Base-by-base conservation (phyloP, 805 yeast species). In the Wickerhamiella kurtzmanii region DNA sequence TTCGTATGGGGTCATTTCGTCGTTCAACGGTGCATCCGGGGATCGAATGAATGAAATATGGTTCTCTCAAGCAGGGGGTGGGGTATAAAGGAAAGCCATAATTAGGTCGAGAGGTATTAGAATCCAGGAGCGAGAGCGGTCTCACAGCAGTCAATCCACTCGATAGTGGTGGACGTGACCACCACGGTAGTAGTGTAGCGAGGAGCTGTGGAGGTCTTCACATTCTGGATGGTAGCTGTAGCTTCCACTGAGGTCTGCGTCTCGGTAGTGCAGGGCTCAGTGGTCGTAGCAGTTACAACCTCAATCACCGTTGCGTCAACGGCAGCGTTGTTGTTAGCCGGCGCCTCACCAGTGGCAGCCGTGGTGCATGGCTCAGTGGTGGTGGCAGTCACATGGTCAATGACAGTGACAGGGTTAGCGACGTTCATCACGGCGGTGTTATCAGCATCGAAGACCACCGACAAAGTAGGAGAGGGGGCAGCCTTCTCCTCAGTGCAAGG, bases 401-500 rank as follows among this genome's bases (percentile, higher is more conserved):
- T 22, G 18, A 43, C 5, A 19, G 11, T 5, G 22, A 9, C 25
- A 36, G 15, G n/a, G 9, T 40, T 5, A 21, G 22, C 25, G 41
- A 22, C 37, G 22, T 8, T 13, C 42, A 35, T 35, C 20, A 17
- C 13, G 13, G 41, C 19, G 18, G 18, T 17, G 22, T 13, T 13
- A 15, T 13, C 28, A 11, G 40, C 38, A 37, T n/a, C 36, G 17
- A 4, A 17, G n/a, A n/a, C n/a, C n/a, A n/a, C n/a, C n/a, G n/a
- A n/a, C n/a, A n/a, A n/a, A 32, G 35, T 32, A 18, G 38, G 19
- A 5, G 38, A 18, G 19, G 13, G 8, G 8, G 19, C n/a, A 17
- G 38, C 19, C 19, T 36, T n/a, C 41, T 13, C n/a, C 18, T 19
- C 60, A 62, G 89, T 81, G 73, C 94, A 83, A 63, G 88, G 88